Evolutionary conservation across 2,329 filamentous ascomycete species (phyloP).

Genomic region (Ilyonectria robusta): DNA sequence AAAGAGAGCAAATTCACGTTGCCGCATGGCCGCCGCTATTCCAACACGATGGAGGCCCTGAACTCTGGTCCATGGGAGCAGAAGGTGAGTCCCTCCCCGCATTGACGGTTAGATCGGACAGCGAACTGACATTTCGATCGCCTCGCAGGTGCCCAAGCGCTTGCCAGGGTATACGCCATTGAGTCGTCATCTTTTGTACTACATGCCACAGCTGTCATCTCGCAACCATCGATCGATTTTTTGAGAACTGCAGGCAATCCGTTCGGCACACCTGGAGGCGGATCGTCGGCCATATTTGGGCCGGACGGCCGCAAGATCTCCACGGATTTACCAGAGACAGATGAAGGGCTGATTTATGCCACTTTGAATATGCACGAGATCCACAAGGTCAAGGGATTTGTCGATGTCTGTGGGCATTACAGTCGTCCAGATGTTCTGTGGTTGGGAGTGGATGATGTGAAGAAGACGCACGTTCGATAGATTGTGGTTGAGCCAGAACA

Average conservation of each 20-base stretch:
- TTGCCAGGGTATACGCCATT: not conserved
- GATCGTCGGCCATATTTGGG: not conserved
- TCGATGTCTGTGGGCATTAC: not conserved
- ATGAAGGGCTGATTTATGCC: not conserved
- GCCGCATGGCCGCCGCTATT: constrained; percentile 4
- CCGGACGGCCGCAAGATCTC: not conserved
- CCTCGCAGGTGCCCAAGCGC: not conserved
- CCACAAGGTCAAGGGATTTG: not conserved
- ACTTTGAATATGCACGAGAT: not conserved
- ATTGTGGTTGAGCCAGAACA: not conserved
- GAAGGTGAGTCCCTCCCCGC: not conserved
- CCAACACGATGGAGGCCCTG: not conserved
- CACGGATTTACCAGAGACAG: not conserved
- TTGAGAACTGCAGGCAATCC: not conserved
- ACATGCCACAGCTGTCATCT: not conserved
- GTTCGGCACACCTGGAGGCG: not conserved
- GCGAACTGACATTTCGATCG: not conserved
- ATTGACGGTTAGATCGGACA: not conserved
- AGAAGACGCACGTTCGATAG: not conserved
- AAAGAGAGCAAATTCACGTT: constrained; percentile 12
- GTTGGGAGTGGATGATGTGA: not conserved
- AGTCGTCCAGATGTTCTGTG: not conserved
- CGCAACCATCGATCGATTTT: not conserved
- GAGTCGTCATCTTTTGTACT: not conserved
- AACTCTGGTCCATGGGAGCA: not conserved